phyloP scores from a whole-genome alignment of 75 land plant species.

The Adiantum capillusveneris region DNA sequence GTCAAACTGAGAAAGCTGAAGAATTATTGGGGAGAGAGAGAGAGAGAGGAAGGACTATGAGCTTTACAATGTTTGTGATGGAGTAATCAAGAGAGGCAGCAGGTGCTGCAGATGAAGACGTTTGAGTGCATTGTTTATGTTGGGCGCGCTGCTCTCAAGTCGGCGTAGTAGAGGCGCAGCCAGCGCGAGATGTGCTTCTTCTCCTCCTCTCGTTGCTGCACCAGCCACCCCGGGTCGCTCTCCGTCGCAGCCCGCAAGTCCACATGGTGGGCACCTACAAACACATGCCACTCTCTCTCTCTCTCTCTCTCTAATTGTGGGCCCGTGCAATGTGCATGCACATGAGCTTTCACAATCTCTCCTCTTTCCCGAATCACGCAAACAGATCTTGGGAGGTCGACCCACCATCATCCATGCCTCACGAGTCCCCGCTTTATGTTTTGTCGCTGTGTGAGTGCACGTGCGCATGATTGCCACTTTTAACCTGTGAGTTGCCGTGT shows the following conservation, averaged over 20 bases:
- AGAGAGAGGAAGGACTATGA: too few relatives aligned
- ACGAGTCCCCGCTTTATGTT: background rate
- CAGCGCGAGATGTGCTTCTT: slow-evolving; percentile 51
- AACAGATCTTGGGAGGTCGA: too few relatives aligned
- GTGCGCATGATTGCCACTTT: background rate
- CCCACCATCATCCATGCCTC: too few relatives aligned
- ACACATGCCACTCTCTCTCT: background rate
- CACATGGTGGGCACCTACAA: slow-evolving; percentile 88
- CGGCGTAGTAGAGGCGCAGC: slow-evolving; percentile 41
- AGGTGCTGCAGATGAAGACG: too few relatives aligned
- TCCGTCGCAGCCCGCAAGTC: slow-evolving; percentile 70
- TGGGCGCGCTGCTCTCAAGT: background rate
- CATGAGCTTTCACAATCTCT: too few relatives aligned
- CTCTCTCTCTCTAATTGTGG: background rate
- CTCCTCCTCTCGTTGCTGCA: slow-evolving; percentile 60
- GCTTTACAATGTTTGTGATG: too few relatives aligned
- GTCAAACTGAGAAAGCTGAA: too few relatives aligned
- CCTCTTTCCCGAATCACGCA: too few relatives aligned
- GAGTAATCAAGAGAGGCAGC: too few relatives aligned
- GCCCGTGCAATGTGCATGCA: background rate
- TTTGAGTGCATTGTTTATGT: too few relatives aligned
- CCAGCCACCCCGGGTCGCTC: slow-evolving; percentile 76
- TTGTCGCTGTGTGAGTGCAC: background rate
- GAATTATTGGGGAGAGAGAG: too few relatives aligned
- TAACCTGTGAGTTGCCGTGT: background rate